Conservation (phyloP, 495 filamentous ascomycete genomes). For the Aspergillus biplanus region DNA sequence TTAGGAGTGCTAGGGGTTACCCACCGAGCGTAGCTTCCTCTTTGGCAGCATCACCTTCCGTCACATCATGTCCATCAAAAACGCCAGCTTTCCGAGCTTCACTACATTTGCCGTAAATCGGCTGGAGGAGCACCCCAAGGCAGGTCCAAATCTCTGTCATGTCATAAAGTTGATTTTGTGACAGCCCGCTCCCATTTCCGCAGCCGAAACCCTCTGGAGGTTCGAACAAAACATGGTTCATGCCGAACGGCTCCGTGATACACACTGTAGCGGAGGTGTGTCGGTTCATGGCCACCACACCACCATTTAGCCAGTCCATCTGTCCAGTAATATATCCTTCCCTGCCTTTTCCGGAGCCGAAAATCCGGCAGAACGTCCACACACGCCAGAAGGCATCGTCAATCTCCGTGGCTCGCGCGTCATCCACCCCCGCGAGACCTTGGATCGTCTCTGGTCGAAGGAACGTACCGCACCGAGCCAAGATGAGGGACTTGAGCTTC, state of each 20-base stretch:
- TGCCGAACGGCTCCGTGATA: slow-evolving; percentile 53
- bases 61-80: slow-evolving; percentile 53
- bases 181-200: slow-evolving; percentile 61
- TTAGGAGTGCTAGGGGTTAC: slow-evolving; percentile 17
- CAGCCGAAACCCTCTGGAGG: slow-evolving; percentile 61
- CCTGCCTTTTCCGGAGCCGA: slow-evolving; percentile 60
- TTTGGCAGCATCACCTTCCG: slow-evolving; percentile 50
- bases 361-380: slow-evolving; percentile 72
- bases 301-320: slow-evolving; percentile 67
- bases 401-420: slow-evolving; percentile 54
- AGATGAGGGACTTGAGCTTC: slow-evolving; percentile 61
- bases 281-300: slow-evolving; percentile 47
- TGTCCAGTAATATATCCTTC: slow-evolving; percentile 67
- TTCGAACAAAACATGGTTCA: slow-evolving; percentile 57
- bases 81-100: slow-evolving; percentile 61
- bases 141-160: slow-evolving; percentile 72
- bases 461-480: slow-evolving; percentile 61
- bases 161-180: slow-evolving; percentile 61
- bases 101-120: slow-evolving; percentile 57
- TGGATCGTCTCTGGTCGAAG: slow-evolving; percentile 60
- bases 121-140: slow-evolving; percentile 59
- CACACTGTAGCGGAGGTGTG: slow-evolving; percentile 33
- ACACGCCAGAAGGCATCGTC: slow-evolving; percentile 70
- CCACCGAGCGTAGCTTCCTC: slow-evolving; percentile 61
- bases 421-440: slow-evolving; percentile 57